phyloP scores from a whole-genome alignment of 2,329 filamentous ascomycete species.

The Venturia asperata region DNA sequence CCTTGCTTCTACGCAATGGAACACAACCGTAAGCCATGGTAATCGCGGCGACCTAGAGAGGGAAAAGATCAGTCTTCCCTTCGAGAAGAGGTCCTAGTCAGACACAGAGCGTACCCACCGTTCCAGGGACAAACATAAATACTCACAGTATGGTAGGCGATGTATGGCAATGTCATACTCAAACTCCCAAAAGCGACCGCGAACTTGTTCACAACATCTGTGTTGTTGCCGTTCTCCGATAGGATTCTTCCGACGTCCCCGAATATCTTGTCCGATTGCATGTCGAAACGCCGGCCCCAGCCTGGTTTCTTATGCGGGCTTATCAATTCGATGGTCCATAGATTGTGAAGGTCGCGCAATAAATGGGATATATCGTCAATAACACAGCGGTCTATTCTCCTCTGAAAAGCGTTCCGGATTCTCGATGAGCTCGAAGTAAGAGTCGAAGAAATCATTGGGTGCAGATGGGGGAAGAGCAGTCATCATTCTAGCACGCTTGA shows the following conservation, averaged over 20 bases:
- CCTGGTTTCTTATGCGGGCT: background rate
- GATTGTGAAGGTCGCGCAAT: background rate
- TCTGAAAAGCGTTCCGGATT: background rate
- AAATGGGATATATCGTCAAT: background rate
- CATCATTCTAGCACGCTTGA: slow-evolving; percentile 9
- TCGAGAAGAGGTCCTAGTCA: too few species aligned
- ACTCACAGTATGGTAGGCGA: background rate
- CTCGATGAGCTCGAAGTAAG: slow-evolving; percentile 6
- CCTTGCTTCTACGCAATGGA: background rate
- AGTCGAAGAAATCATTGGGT: background rate
- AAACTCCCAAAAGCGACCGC: background rate
- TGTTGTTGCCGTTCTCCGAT: background rate
- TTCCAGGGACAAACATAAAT: too few species aligned
- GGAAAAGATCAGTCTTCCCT: background rate
- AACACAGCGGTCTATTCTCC: background rate
- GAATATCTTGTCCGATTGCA: background rate
- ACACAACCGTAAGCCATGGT: background rate
- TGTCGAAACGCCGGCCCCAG: background rate
- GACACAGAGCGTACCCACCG: too few species aligned
- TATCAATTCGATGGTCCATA: background rate
- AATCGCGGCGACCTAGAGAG: background rate
- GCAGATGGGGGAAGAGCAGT: background rate
- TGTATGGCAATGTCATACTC: background rate
- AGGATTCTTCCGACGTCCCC: background rate
- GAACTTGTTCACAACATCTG: background rate